Percentiles rank a stretch among this genome's conserved stretches.
phyloP scores from a whole-genome alignment of 148 eudicot species.

The Cornus controversa region DNA sequence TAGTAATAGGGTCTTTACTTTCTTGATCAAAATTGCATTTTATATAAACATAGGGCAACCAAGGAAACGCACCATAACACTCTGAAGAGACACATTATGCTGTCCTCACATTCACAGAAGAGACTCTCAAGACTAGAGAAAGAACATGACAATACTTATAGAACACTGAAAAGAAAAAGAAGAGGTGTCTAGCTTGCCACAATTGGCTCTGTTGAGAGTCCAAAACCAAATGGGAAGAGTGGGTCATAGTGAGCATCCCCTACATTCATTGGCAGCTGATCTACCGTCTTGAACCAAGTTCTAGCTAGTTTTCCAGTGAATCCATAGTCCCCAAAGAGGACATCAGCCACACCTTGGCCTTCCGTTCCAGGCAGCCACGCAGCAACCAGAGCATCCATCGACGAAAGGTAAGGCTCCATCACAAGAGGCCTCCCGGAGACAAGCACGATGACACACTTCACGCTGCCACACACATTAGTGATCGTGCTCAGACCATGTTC shows the following conservation, averaged over 20 bases:
- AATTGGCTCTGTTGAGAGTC: slow-evolving; percentile 32
- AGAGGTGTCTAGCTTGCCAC: background rate
- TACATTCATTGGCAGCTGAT: slow-evolving; percentile 49
- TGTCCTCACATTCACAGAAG: no score
- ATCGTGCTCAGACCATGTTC: slow-evolving; percentile 36
- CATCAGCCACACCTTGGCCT: slow-evolving; percentile 46
- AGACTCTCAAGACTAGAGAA: no score
- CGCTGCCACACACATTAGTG: slow-evolving; percentile 28
- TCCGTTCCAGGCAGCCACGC: slow-evolving; percentile 53
- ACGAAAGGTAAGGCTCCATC: slow-evolving; percentile 35
- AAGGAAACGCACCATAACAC: no score
- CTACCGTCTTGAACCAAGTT: slow-evolving; percentile 45
- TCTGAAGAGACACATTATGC: no score
- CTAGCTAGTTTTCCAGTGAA: slow-evolving; percentile 35
- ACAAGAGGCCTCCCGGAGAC: slow-evolving; percentile 54
- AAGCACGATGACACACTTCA: slow-evolving; percentile 50
- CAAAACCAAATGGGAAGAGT: slow-evolving; percentile 46
- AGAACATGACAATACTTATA: no score
- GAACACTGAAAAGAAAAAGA: background rate
- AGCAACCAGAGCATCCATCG: slow-evolving; percentile 44
- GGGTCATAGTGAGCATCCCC: slow-evolving; percentile 49
- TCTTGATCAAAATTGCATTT: no score
- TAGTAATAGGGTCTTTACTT: no score
- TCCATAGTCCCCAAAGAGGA: slow-evolving; percentile 31
- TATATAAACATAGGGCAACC: no score